phyloP scores from a whole-genome alignment of 1,139 yeast genomes.

The Arxiozyma heterogenica region DNA sequence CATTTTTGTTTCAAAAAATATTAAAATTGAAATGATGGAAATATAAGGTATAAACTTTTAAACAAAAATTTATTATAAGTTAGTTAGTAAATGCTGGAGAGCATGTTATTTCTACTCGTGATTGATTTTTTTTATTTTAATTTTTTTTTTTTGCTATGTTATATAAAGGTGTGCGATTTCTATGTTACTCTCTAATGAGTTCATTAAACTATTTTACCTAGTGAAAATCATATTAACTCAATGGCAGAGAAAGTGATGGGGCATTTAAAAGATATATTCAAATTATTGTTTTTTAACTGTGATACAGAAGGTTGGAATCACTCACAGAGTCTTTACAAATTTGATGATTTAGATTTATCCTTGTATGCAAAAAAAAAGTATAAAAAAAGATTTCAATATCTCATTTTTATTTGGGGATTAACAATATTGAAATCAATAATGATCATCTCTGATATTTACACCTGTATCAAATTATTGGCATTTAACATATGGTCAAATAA shows the following conservation, averaged over 20 bases:
- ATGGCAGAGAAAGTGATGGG: neutral
- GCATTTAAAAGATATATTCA: neutral
- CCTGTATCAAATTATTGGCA: constrained; percentile 67
- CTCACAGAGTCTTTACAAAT: constrained; percentile 5
- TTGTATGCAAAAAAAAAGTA: constrained; percentile 46
- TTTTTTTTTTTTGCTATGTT: too few species aligned
- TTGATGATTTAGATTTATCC: constrained; percentile 11
- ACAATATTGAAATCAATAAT: constrained; percentile 51
- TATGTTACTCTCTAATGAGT: neutral
- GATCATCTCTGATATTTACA: constrained; percentile 67
- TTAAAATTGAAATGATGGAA: neutral
- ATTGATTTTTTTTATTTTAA: too few species aligned
- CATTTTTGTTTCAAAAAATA: neutral
- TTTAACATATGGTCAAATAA: constrained; percentile 65
- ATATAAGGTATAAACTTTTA: too few species aligned
- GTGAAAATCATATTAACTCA: neutral
- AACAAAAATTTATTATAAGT: too few species aligned
- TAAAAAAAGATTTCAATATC: constrained; percentile 46
- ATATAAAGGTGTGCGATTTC: too few species aligned
- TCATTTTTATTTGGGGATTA: constrained; percentile 40
- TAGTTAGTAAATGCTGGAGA: too few species aligned
- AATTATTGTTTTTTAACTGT: constrained; percentile 1
- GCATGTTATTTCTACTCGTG: too few species aligned
- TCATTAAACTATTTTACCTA: neutral
- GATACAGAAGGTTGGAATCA: constrained; percentile 1